phyloP scores from a whole-genome alignment of 2,329 filamentous ascomycete genomes.

The Thielaviopsis euricoi region DNA sequence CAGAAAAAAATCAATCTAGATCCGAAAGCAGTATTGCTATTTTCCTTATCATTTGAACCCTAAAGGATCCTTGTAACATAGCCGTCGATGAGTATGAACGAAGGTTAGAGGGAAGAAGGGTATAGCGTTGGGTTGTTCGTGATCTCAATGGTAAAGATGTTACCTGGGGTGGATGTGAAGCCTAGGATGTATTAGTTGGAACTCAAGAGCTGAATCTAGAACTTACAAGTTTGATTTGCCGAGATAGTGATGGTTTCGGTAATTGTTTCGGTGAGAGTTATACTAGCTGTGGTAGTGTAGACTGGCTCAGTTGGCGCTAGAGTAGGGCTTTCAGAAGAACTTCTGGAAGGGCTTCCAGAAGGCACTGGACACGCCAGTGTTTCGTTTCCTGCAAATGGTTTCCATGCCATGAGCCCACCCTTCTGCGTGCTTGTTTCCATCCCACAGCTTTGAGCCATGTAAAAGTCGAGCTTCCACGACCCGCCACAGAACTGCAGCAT shows the following conservation, averaged over 20 bases:
- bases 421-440: background rate
- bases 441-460: background rate
- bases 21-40: too few relatives aligned
- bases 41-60: too few relatives aligned
- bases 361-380: background rate
- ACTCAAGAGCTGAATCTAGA: background rate
- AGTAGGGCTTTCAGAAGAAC: too few relatives aligned
- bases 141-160: background rate
- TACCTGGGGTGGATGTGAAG: background rate
- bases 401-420: background rate
- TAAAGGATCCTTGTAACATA: too few relatives aligned
- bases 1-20: too few relatives aligned
- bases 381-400: background rate
- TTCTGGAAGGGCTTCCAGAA: too few relatives aligned
- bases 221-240: background rate
- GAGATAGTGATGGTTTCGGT: background rate
- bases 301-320: background rate
- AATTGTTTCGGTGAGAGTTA: background rate
- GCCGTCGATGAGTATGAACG: background rate
- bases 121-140: background rate
- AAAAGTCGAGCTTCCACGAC: slow-evolving; percentile 18
- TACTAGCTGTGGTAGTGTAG: background rate
- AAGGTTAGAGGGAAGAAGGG: slow-evolving; percentile 7
- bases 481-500: slow-evolving; percentile 21
- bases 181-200: background rate